Conservation (phyloP, 2,329 filamentous ascomycete genomes). For the Dactylellina drechsleri region DNA sequence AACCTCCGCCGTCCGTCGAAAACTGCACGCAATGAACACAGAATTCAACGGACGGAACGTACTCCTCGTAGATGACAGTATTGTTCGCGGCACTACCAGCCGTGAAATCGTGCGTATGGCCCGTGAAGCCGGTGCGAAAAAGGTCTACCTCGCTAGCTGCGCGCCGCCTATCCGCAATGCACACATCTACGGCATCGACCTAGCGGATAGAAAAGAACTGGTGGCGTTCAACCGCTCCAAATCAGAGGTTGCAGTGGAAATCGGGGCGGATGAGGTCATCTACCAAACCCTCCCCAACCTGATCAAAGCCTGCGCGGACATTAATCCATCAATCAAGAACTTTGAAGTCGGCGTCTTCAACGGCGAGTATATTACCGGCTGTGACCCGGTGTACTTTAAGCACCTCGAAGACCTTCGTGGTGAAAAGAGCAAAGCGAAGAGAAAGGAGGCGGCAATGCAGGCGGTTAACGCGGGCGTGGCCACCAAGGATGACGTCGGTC, state of each 20-base stretch:
- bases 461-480: constrained; percentile 73
- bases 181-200: constrained; percentile 85
- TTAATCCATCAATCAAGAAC: constrained; percentile 69
- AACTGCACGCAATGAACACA: constrained; percentile 84
- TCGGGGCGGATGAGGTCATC: constrained; percentile 79
- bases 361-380: constrained; percentile 83
- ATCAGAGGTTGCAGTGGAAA: constrained; percentile 72
- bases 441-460: constrained; percentile 72
- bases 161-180: constrained; percentile 83
- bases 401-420: constrained; percentile 78
- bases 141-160: constrained; percentile 84
- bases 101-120: constrained; percentile 85
- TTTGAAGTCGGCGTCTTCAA: constrained; percentile 95
- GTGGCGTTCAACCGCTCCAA: constrained; percentile 75
- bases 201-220: constrained; percentile 76
- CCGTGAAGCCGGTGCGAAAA: constrained; percentile 80
- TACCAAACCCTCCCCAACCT: constrained; percentile 82
- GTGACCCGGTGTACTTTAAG: constrained; percentile 82
- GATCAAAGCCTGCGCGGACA: constrained; percentile 79
- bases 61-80: constrained; percentile 86
- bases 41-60: constrained; percentile 86
- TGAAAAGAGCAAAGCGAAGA: constrained; percentile 74
- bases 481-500: constrained; percentile 70
- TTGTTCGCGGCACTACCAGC: constrained; percentile 85
- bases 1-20: constrained; percentile 86